Conservation (phyloP, 805 yeast species). For the Cyberlindnera americana region DNA sequence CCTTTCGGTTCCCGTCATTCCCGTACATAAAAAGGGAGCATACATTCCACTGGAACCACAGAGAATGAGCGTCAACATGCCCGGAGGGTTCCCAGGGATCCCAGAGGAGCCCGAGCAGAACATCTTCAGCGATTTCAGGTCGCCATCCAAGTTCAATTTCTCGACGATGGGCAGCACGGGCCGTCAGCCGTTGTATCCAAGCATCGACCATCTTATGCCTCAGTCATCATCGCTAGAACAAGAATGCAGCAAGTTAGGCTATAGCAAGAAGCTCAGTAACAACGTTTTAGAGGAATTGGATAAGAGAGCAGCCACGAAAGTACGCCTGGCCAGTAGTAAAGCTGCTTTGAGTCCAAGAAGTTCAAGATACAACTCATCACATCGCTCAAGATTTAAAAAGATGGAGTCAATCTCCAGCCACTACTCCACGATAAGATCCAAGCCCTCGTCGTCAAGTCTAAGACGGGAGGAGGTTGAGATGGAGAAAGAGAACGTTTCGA, state of each 20-base stretch:
- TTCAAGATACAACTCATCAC: conserved; percentile 22
- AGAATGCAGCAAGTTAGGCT: conserved; percentile 27
- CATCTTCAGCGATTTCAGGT: conserved; percentile 1
- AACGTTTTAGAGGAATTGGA: conserved; percentile 34
- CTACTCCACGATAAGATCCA: conserved; percentile 27
- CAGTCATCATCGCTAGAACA: conserved; percentile 1
- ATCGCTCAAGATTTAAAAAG: conserved; percentile 26
- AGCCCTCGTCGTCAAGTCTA: conserved; percentile 1
- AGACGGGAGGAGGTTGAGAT: conserved; percentile 18
- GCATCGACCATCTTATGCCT: conserved; percentile 1
- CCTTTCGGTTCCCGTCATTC: too few species aligned
- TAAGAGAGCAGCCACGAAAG: conserved; percentile 28
- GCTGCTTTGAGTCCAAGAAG: conserved; percentile 22
- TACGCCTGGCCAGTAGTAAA: conserved; percentile 13
- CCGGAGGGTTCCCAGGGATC: conserved; percentile 13
- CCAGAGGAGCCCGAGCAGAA: conserved; percentile 5
- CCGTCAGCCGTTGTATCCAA: conserved; percentile 6
- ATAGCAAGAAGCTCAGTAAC: conserved; percentile 31
- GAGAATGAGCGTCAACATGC: conserved; percentile 9
- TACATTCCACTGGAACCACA: conserved; percentile 1
- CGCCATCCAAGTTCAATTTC: conserved; percentile 19
- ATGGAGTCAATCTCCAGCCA: conserved; percentile 34
- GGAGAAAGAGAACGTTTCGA: conserved; percentile 25
- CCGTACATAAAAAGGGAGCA: too few species aligned
- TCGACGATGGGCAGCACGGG: too few species aligned